A percentile compares a stretch with the other conserved stretches of the same genome.
Evolutionary conservation across 2,329 filamentous ascomycete species (phyloP).

Genomic region (Akanthomyces lecanii): DNA sequence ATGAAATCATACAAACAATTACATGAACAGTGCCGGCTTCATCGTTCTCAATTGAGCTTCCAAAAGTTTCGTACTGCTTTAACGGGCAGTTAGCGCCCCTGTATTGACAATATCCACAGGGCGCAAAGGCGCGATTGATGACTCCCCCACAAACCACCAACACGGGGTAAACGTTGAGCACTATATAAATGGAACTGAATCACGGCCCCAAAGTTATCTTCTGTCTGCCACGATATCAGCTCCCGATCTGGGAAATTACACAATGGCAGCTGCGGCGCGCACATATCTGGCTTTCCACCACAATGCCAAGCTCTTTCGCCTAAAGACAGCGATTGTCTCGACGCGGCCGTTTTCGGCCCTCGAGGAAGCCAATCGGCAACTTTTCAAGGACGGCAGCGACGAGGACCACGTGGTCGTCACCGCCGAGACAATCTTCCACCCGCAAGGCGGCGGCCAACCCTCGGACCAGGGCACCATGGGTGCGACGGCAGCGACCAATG

Average conservation of each 20-base stretch:
- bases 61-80: conserved; percentile 1
- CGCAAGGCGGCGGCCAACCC: conserved; percentile 71
- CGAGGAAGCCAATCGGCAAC: conserved; percentile 44
- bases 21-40: neutral
- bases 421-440: conserved; percentile 67
- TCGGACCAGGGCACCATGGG: conserved; percentile 60
- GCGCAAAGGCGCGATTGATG: conserved; percentile 15
- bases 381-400: conserved; percentile 55
- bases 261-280: conserved; percentile 23
- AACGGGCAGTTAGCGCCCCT: neutral
- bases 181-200: neutral
- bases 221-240: neutral
- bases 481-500: conserved; percentile 17
- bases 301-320: conserved; percentile 39
- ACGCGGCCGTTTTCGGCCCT: conserved; percentile 47
- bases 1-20: neutral
- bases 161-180: neutral
- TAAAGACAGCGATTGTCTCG: conserved; percentile 42
- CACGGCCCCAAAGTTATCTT: neutral
- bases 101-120: neutral
- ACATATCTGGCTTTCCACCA: conserved; percentile 44
- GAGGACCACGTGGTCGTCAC: conserved; percentile 57
- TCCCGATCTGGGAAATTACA: neutral
- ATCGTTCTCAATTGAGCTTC: neutral
- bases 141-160: conserved; percentile 5